Conservation (phyloP, 208 protist species). For the Trypanosoma lewisi region DNA sequence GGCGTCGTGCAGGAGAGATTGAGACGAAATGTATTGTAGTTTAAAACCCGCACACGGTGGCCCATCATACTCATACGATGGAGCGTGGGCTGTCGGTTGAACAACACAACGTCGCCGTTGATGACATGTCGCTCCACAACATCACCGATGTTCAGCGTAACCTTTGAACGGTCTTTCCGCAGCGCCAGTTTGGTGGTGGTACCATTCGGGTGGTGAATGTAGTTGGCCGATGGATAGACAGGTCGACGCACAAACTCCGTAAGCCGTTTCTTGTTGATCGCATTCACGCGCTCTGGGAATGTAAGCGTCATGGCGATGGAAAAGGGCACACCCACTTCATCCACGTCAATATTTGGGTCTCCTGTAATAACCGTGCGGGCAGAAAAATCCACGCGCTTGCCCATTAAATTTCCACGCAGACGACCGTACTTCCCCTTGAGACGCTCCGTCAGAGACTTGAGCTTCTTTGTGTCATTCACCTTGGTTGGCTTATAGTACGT, state of each 20-base stretch:
- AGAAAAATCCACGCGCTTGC: constrained; percentile 99
- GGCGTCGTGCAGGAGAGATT: constrained; percentile 99
- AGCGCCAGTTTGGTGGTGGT: constrained; percentile 92
- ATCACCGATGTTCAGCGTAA: constrained; percentile 90
- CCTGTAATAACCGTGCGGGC: constrained; percentile 99
- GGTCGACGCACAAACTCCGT: constrained; percentile 92
- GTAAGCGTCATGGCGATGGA: constrained; percentile 98
- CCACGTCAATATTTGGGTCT: constrained; percentile 96
- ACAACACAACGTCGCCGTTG: constrained; percentile 99
- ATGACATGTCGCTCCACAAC: constrained; percentile 98
- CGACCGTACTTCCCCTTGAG: constrained; percentile 99
- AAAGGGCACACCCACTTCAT: constrained; percentile 99
- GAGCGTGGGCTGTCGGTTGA: constrained; percentile 99
- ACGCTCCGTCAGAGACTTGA: constrained; percentile 98
- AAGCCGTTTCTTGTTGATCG: constrained; percentile 96
- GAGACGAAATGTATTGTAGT: constrained; percentile 99
- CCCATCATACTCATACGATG: constrained; percentile 99
- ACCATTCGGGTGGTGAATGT: constrained; percentile 86
- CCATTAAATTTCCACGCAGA: constrained; percentile 99
- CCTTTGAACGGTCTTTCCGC: constrained; percentile 69
- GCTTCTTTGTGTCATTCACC: constrained; percentile 88
- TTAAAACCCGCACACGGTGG: constrained; percentile 95
- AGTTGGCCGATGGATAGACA: constrained; percentile 97
- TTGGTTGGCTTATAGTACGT: constrained; percentile 90
- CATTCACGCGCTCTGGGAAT: constrained; percentile 98